These are phyloP conservation scores for Phragmites australis DNA, from an alignment of 176 grass and related monocot genomes.

Conservation along the genomic window DNA sequence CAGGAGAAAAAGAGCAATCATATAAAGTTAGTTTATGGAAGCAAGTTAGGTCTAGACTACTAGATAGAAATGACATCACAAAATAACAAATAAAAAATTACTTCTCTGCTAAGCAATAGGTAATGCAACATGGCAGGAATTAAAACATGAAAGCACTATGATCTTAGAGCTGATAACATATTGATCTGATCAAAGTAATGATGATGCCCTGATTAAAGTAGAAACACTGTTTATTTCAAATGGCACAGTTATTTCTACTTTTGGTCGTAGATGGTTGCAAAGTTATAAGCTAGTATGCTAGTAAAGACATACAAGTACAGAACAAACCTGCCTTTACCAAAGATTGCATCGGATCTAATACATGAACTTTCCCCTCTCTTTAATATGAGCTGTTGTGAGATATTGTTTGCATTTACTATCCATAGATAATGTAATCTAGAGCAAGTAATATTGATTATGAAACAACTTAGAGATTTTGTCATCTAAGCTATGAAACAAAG, in stretches of 20 bases:
- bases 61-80: constrained; percentile 26
- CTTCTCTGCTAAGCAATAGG: constrained; percentile 50
- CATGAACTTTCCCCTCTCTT: neutral
- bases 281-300: constrained; percentile 20
- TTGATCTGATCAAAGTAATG: constrained; percentile 33
- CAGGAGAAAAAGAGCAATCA: constrained; percentile 34
- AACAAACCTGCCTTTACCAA: constrained; percentile 35
- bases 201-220: constrained; percentile 46
- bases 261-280: constrained; percentile 36
- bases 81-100: constrained; percentile 16
- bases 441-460: neutral
- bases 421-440: constrained; percentile 16
- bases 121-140: neutral
- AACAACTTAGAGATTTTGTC: neutral
- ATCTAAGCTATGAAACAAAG: neutral
- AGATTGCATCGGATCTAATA: constrained; percentile 13
- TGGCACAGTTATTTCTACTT: constrained; percentile 32
- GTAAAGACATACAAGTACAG: constrained; percentile 43
- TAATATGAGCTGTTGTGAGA: neutral
- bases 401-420: neutral
- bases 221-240: constrained; percentile 24
- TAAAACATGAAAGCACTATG: constrained; percentile 16
- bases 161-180: constrained; percentile 32
- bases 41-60: constrained; percentile 35
- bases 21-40: constrained; percentile 26